These are phyloP conservation scores for Angomonas desouzai DNA, from an alignment of 208 protist genomes.

Conservation along the genomic window DNA sequence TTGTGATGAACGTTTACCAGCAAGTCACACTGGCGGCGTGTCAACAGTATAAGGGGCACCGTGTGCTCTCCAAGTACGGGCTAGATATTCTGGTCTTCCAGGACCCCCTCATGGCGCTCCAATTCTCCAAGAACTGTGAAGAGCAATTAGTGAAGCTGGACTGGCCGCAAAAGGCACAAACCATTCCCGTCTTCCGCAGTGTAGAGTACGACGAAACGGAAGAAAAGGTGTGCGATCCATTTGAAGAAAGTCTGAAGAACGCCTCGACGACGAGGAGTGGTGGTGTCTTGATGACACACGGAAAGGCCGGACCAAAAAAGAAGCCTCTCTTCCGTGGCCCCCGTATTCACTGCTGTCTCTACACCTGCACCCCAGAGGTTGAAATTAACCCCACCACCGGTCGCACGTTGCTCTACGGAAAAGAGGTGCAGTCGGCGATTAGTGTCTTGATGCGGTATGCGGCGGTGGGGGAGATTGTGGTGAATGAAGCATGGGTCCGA, in stretches of 20 bases:
- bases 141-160: conserved; percentile 46
- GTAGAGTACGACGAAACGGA: conserved; percentile 5
- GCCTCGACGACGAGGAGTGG: neutral
- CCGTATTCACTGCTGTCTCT: conserved; percentile 83
- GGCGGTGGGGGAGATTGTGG: conserved; percentile 70
- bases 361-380: conserved; percentile 60
- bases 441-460: conserved; percentile 42
- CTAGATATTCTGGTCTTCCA: conserved; percentile 80
- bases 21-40: conserved; percentile 1
- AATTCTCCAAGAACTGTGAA: conserved; percentile 69
- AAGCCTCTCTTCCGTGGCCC: conserved; percentile 67
- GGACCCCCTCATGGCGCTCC: conserved; percentile 48
- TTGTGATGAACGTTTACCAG: conserved; percentile 64
- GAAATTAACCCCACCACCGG: conserved; percentile 69
- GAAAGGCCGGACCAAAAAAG: conserved; percentile 27
- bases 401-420: conserved; percentile 57
- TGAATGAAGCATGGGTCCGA: conserved; percentile 35
- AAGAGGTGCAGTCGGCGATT: conserved; percentile 48
- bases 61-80: conserved; percentile 31
- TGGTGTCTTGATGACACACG: conserved; percentile 7
- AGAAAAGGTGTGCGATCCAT: neutral
- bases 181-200: neutral
- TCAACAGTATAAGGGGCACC: conserved; percentile 24
- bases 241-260: neutral
- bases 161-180: conserved; percentile 31